phyloP scores from a whole-genome alignment of 176 grass and related monocot species.

The Otatea glauca region DNA sequence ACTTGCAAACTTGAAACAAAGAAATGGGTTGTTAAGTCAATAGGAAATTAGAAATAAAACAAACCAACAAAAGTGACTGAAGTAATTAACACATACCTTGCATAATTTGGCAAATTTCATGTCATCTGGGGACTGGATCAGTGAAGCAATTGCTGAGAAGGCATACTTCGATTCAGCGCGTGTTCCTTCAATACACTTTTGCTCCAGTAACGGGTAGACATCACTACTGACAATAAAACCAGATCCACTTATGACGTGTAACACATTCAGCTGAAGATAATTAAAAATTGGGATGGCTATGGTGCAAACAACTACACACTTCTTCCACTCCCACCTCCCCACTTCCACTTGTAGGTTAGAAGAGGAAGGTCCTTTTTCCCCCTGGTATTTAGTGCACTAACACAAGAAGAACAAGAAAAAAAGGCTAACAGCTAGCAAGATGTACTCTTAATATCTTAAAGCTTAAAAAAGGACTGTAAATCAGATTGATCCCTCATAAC shows the following conservation, averaged over 20 bases:
- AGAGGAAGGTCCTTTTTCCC: not conserved
- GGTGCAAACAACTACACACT: not conserved
- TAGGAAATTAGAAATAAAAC: slow-evolving; percentile 11
- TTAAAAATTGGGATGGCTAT: not conserved
- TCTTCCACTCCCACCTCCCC: not conserved
- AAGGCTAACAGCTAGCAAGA: not conserved
- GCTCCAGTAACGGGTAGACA: slow-evolving; percentile 80
- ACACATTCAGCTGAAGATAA: slow-evolving; percentile 32
- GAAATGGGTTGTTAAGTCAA: not conserved
- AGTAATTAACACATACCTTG: slow-evolving; percentile 51
- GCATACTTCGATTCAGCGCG: slow-evolving; percentile 90
- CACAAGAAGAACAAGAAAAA: not conserved
- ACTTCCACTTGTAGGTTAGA: not conserved
- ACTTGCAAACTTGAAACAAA: slow-evolving; percentile 38
- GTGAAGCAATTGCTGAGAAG: slow-evolving; percentile 66
- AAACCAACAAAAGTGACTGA: not conserved
- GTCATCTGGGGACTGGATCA: slow-evolving; percentile 54
- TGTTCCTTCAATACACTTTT: slow-evolving; percentile 90
- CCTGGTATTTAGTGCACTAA: not conserved
- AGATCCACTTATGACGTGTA: slow-evolving; percentile 29
- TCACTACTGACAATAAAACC: slow-evolving; percentile 54
- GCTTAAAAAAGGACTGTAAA: slow-evolving; percentile 6
- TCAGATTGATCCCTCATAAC: not conserved
- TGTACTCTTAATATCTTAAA: not conserved
- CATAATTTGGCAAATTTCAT: slow-evolving; percentile 65